Evolutionary conservation across 768 basidiomycete species (phyloP), one percentile per base, ranked within the genome.

Genomic region (Suillus americanus): DNA sequence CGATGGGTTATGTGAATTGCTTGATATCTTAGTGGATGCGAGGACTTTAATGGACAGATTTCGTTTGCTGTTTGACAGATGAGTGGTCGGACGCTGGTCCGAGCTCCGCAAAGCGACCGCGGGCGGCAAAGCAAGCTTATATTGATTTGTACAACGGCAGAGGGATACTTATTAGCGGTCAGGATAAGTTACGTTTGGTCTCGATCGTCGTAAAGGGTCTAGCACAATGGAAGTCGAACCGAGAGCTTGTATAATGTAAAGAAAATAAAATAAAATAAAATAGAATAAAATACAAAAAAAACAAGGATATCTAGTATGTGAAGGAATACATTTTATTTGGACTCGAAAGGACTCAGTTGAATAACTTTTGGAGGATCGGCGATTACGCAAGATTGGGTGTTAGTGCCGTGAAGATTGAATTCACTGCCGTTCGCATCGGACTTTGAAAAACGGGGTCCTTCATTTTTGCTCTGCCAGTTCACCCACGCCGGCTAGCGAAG

Each of bases 401-500:
- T 30, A 35, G 51, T 53, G 28, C 30, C 51, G 51, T n/a, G 54
- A 35, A 35, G 35, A 35, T 35, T 35, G 35, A 30, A 33, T 33
- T 55, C 55, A 35, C 55, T 54, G 53, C 37, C 23, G 38, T 57
- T 59, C 45, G 35, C 43, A 16, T 61, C 74, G 77, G 77, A 77
- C 71, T 73, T 76, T 75, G 62, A 77, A 77, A 77, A 71, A 25
- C 64, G 71, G 74, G 77, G 73, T 69, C 74, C 69, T 70, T 72
- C 71, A 65, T 66, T 78, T 77, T 78, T 73, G 74, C 74, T 35
- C 57, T 77, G 66, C 25, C 25, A 54, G 30, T 41, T 57, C 57
- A 59, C 71, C 77, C 77, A 77, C 77, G 74, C 72, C 57, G 57
- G 72, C 75, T 77, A 75, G 72, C 75, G 75, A 77, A 74, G 75